A percentile compares a stretch with the other conserved stretches of the same genome.
These are phyloP conservation scores for Candida orba DNA, from an alignment of 805 yeast species.

Conservation along the genomic window DNA sequence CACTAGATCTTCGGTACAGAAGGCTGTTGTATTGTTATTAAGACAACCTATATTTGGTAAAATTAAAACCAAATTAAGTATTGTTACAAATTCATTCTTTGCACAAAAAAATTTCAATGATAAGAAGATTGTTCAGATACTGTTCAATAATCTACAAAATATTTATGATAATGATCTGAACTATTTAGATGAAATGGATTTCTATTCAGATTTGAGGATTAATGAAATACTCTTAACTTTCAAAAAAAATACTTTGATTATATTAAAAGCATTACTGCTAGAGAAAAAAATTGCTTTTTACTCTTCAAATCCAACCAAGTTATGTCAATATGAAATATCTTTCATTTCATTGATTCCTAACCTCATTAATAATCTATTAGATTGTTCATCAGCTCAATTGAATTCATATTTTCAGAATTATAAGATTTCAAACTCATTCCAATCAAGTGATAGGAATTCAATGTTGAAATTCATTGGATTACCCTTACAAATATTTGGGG, in stretches of 20 bases:
- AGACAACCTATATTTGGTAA: slow-evolving; percentile 84
- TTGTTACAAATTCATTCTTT: slow-evolving; percentile 82
- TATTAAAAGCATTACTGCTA: slow-evolving; percentile 71
- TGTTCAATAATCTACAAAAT: slow-evolving; percentile 58
- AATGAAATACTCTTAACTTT: slow-evolving; percentile 56
- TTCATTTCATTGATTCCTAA: slow-evolving; percentile 80
- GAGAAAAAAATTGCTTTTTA: slow-evolving; percentile 72
- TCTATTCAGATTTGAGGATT: slow-evolving; percentile 68
- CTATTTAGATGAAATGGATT: slow-evolving; percentile 43
- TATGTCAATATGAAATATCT: slow-evolving; percentile 80
- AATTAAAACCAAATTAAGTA: slow-evolving; percentile 81
- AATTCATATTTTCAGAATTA: slow-evolving; percentile 45
- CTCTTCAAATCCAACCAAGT: slow-evolving; percentile 69
- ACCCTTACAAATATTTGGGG: slow-evolving; percentile 79
- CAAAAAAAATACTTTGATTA: slow-evolving; percentile 48
- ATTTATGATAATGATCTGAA: slow-evolving; percentile 26
- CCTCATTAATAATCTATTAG: slow-evolving; percentile 60
- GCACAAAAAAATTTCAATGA: slow-evolving; percentile 74
- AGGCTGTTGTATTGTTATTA: slow-evolving; percentile 80
- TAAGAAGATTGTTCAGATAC: slow-evolving; percentile 53
- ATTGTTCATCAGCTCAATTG: slow-evolving; percentile 73
- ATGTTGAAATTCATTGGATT: slow-evolving; percentile 76
- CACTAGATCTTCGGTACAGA: slow-evolving; percentile 85
- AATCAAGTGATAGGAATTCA: slow-evolving; percentile 72
- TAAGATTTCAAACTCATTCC: slow-evolving; percentile 57